A percentile compares a stretch with the other conserved stretches of the same genome.
Evolutionary conservation across 768 basidiomycete genomes (phyloP).

Genomic region (Leucocoprinus leucothites): DNA sequence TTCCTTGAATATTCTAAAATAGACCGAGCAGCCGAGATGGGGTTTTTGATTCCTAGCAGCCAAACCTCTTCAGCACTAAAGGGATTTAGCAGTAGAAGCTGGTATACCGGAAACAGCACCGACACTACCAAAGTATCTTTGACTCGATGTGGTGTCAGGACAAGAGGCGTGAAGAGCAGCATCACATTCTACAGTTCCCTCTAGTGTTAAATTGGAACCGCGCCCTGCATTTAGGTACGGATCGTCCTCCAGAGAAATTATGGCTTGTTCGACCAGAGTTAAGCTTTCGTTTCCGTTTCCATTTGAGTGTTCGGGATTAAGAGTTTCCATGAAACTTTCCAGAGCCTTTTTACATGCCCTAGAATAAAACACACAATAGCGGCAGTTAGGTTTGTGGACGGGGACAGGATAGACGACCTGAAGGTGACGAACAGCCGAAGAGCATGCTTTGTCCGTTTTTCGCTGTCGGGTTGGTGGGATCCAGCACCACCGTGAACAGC

Average conservation of each 20-base stretch:
- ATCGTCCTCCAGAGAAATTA: slow-evolving; percentile 63
- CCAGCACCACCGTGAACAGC: slow-evolving; percentile 83
- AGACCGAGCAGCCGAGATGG: slow-evolving; percentile 56
- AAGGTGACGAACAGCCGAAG: slow-evolving; percentile 46
- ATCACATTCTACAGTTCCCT: slow-evolving; percentile 81
- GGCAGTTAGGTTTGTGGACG: too few species aligned
- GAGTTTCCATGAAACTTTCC: not conserved
- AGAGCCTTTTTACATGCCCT: slow-evolving; percentile 53
- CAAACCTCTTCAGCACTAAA: not conserved
- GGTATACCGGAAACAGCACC: slow-evolving; percentile 66
- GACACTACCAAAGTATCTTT: slow-evolving; percentile 55
- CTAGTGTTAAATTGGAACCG: slow-evolving; percentile 74
- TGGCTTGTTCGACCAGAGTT: slow-evolving; percentile 50
- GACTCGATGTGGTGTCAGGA: slow-evolving; percentile 9
- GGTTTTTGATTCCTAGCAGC: slow-evolving; percentile 60
- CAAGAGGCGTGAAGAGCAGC: slow-evolving; percentile 62
- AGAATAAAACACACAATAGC: not conserved
- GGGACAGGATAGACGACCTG: not conserved
- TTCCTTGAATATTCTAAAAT: slow-evolving; percentile 52
- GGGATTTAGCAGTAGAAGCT: not conserved
- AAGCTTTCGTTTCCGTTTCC: too few species aligned
- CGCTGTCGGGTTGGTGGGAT: slow-evolving; percentile 44
- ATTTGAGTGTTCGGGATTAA: too few species aligned
- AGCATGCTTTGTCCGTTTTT: slow-evolving; percentile 51
- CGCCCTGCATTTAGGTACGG: slow-evolving; percentile 72